Evolutionary conservation across 495 filamentous ascomycete genomes (phyloP), one percentile per base, ranked within the genome.

Genomic region (Penicillium fimorum): DNA sequence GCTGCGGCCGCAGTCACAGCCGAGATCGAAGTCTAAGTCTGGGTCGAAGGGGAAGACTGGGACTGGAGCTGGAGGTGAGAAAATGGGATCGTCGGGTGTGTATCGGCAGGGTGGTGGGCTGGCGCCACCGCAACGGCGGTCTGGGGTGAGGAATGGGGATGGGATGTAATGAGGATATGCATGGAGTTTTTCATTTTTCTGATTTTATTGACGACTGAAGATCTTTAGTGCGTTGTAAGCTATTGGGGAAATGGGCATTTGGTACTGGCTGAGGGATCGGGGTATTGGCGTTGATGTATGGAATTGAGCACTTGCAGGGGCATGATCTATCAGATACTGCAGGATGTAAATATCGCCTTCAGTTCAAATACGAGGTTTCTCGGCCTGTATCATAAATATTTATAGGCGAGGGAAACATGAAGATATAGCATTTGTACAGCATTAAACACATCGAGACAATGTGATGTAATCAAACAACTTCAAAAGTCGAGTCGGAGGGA

Each of bases 1-100:
- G 24, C 4, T 27, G 6, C 25, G 12, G 12, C 37, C 55, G 3
- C 42, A 42, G 47, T 17, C 50, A 0, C 60, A 17, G 35, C 35
- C 8, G 35, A 38, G 54, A 0, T 53, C 62, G 5, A 62, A 56
- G 22, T 9, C 43, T 1, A 75, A 70, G 25, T 9, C 55, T 30
- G 22, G 29, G 6, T 49, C 30, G 33, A 44, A 46, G 20, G 51
- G 51, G 42, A 54, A 47, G 32, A 2, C 25, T 27, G 25, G 25
- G 6, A 5, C 13, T n/a, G 33, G 33, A n/a, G n/a, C 27, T 30
- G 45, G n/a, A 10, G 45, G 22, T 25, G 6, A 12, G 13, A 29
- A 13, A 12, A 18, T 9, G 27, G 51, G 30, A 30, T 37, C 20
- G 12, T 45, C 32, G 33, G 47, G 24, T 10, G 45, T 5, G 4